Conservation (phyloP, 192 early-diverging fungal species). For the Thoreauomyces humboldtii region DNA sequence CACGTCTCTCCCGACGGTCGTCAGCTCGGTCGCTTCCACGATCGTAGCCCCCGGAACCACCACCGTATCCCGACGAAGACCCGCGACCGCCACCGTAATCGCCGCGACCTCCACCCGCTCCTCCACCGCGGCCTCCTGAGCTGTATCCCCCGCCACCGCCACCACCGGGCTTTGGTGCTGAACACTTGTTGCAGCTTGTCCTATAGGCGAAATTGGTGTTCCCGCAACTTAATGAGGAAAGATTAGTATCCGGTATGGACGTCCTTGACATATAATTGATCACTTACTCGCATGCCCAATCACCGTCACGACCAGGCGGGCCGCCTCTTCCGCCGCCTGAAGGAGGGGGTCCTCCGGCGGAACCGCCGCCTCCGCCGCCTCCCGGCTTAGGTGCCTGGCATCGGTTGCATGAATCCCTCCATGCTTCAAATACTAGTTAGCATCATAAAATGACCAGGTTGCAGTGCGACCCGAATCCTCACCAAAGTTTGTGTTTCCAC, state of each 20-base stretch:
- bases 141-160: constrained; percentile 26
- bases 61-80: constrained; percentile 12
- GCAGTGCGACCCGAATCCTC: constrained; percentile 37
- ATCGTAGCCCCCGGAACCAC: constrained; percentile 23
- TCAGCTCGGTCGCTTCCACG: constrained; percentile 22
- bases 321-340: constrained; percentile 35
- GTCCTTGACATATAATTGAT: background rate
- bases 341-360: constrained; percentile 23
- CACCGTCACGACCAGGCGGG: constrained; percentile 14
- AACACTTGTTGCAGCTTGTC: constrained; percentile 63
- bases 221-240: constrained; percentile 48
- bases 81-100: constrained; percentile 2
- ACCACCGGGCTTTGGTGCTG: constrained; percentile 53
- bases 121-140: constrained; percentile 21
- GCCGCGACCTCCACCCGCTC: constrained; percentile 18
- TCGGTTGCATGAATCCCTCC: constrained; percentile 60
- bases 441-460: too few relatives aligned
- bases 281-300: constrained; percentile 34
- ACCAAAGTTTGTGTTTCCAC: constrained; percentile 60
- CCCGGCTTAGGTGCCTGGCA: constrained; percentile 57
- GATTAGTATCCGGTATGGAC: constrained; percentile 5
- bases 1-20: constrained; percentile 30
- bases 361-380: constrained; percentile 22
- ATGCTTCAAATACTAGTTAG: background rate
- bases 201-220: constrained; percentile 68